Evolutionary conservation across 2,329 filamentous ascomycete species (phyloP).

Genomic region (Periconia macrospinosa): DNA sequence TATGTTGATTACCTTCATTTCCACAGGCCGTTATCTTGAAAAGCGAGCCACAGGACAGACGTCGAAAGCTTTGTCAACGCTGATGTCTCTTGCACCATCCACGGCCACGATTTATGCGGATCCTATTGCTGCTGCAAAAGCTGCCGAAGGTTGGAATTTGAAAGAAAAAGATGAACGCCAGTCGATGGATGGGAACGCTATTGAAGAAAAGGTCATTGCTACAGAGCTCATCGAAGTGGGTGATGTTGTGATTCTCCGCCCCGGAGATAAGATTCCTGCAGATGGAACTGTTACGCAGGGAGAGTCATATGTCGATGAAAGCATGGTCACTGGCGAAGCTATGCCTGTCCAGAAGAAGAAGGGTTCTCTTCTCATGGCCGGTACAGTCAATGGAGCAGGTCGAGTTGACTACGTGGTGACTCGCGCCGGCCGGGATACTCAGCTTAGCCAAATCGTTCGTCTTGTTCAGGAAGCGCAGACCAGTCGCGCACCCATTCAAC

Average conservation of each 20-base stretch:
- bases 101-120: conserved; percentile 97
- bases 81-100: conserved; percentile 95
- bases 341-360: conserved; percentile 91
- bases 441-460: conserved; percentile 96
- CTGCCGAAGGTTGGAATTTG: conserved; percentile 74
- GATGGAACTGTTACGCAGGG: conserved; percentile 86
- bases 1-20: conserved; percentile 97
- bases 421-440: conserved; percentile 89
- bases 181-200: conserved; percentile 58
- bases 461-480: conserved; percentile 98
- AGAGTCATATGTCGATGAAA: conserved; percentile 93
- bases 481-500: conserved; percentile 89
- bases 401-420: conserved; percentile 91
- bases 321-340: conserved; percentile 97
- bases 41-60: conserved; percentile 96
- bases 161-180: conserved; percentile 48
- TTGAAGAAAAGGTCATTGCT: conserved; percentile 84
- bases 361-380: conserved; percentile 79
- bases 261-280: conserved; percentile 94
- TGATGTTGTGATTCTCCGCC: conserved; percentile 88
- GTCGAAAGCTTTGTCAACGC: conserved; percentile 84
- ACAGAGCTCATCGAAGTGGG: conserved; percentile 93
- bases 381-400: conserved; percentile 93
- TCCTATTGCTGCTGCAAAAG: conserved; percentile 89
- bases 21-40: conserved; percentile 86